These are phyloP conservation scores for Hypomyces rosellus DNA, from an alignment of 2,329 filamentous ascomycete species.

Conservation along the genomic window DNA sequence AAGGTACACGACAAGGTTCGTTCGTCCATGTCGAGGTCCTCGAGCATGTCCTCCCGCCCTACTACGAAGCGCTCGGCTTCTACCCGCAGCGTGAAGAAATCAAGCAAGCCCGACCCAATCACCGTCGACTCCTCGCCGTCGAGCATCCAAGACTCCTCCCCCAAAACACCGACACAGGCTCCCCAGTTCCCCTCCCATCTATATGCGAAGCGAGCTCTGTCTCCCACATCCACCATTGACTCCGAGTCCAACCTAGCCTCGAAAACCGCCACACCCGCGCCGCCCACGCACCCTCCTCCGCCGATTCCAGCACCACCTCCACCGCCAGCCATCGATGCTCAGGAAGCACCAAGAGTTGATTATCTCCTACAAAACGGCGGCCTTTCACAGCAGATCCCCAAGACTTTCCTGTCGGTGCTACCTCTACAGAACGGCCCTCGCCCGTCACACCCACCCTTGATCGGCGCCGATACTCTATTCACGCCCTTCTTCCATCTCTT, in stretches of 20 bases:
- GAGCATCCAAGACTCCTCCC: constrained; percentile 49
- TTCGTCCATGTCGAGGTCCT: constrained; percentile 28
- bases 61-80: constrained; percentile 34
- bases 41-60: constrained; percentile 26
- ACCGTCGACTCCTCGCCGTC: constrained; percentile 42
- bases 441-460: constrained; percentile 57
- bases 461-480: constrained; percentile 69
- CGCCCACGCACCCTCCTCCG: constrained; percentile 31
- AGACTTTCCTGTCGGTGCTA: constrained; percentile 62
- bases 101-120: constrained; percentile 31
- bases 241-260: constrained; percentile 23
- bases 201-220: constrained; percentile 34
- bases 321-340: constrained; percentile 63
- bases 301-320: constrained; percentile 61
- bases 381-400: constrained; percentile 63
- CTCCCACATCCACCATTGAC: constrained; percentile 33
- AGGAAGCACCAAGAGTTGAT: constrained; percentile 76
- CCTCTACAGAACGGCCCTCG: constrained; percentile 51
- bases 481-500: constrained; percentile 75
- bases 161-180: constrained; percentile 53
- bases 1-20: constrained; percentile 31
- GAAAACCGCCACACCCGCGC: constrained; percentile 34
- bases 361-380: constrained; percentile 89
- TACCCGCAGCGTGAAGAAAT: constrained; percentile 21
- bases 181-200: constrained; percentile 43